Conservation (phyloP, 1,284 basidiomycete genomes). For the Xerocomus amazonicus region DNA sequence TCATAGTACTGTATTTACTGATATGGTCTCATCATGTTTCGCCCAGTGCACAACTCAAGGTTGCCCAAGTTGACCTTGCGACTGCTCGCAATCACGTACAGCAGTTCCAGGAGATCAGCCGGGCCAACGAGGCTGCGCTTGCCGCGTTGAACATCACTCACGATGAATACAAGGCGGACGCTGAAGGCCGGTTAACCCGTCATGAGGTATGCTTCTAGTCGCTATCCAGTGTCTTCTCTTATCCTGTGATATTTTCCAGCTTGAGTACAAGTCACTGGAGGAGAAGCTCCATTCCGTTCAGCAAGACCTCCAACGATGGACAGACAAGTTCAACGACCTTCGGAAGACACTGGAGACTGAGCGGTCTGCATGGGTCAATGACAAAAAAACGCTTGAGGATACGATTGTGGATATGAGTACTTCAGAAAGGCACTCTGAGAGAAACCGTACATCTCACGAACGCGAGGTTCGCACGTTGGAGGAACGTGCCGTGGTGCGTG, state of each 20-base stretch:
- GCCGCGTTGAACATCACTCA: slow-evolving; percentile 66
- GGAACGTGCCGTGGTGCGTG: slow-evolving; percentile 62
- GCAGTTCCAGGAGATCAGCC: slow-evolving; percentile 82
- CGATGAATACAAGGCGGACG: slow-evolving; percentile 73
- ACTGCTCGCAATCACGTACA: slow-evolving; percentile 69
- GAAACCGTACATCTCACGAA: slow-evolving; percentile 60
- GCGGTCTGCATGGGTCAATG: slow-evolving; percentile 63
- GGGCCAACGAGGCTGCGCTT: slow-evolving; percentile 77
- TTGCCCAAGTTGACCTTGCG: slow-evolving; percentile 70
- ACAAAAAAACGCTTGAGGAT: slow-evolving; percentile 77
- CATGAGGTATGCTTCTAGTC: slow-evolving; percentile 52
- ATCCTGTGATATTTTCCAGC: slow-evolving; percentile 39
- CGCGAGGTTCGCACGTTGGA: slow-evolving; percentile 63
- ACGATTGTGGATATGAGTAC: slow-evolving; percentile 73
- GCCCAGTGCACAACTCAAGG: slow-evolving; percentile 67
- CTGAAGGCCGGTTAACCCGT: slow-evolving; percentile 60
- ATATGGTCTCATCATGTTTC: slow-evolving; percentile 3
- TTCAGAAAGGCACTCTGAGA: slow-evolving; percentile 63
- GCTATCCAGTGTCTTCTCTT: slow-evolving; percentile 1
- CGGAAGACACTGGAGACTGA: slow-evolving; percentile 65
- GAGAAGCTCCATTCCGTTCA: slow-evolving; percentile 57
- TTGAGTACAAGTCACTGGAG: slow-evolving; percentile 62
- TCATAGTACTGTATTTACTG: background rate
- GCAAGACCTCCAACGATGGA: slow-evolving; percentile 53
- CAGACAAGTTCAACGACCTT: slow-evolving; percentile 52